Evolutionary conservation across 169 alveolate genomes (phyloP), one percentile per base, ranked within the genome.

Genomic region (Sarcocystis neurona): DNA sequence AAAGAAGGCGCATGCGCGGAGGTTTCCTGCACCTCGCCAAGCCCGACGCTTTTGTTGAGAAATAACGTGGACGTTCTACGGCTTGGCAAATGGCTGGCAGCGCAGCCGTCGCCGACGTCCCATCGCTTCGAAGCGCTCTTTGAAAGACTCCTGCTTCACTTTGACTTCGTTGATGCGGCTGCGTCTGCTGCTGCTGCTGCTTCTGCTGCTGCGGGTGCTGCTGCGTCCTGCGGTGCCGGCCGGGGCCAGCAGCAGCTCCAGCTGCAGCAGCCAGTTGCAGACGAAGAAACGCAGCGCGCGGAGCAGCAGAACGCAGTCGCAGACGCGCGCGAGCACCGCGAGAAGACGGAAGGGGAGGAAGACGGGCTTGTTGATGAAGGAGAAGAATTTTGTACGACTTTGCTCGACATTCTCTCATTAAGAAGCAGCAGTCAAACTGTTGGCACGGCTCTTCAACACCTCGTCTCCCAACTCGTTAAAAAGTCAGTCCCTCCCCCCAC

Each of bases 131-230:
- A 47, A 0, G 39, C 82, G 30, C 82, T 72, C 6, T 39, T 72
- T 37, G 82, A 72, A 37, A 72, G 82, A 27, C 41, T 72, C 41
- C 82, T 72, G 58, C 56, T 72, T 20, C 82, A 72, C 82, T 72
- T 72, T 27, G 82, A 72, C 82, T 72, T 72, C 82, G 34, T 72
- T 39, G 58, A n/a, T 0, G 82, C 82, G n/a, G 82, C 48, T 3
- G 41, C 15, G 27, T n/a, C n/a, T n/a, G n/a, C n/a, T n/a, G n/a
- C n/a, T n/a, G n/a, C n/a, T n/a, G n/a, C n/a, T n/a, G n/a, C n/a
- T n/a, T n/a, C n/a, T n/a, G n/a, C n/a, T n/a, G n/a, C n/a, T n/a
- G n/a, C n/a, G 37, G 0, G 12, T 72, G 56, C 58, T 39, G 37
- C 43, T 5, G 53, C 23, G 3, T 72, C 18, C 79, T 20, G 56